Evolutionary conservation across 1,284 basidiomycete species (phyloP), one percentile per base, ranked within the genome.

Genomic region (Lentinula novae-zelandiae): DNA sequence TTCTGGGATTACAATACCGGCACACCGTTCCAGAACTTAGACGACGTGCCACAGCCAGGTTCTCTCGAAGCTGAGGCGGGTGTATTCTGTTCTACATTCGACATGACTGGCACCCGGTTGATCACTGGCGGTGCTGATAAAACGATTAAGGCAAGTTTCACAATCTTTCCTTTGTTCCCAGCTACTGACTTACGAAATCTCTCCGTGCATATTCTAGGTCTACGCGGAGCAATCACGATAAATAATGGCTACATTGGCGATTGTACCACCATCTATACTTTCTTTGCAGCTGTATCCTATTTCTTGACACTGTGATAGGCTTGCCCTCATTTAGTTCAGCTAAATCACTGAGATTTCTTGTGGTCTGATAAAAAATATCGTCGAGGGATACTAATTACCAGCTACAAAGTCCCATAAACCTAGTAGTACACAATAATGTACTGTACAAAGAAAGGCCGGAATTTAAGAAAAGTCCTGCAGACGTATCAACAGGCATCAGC

Each of bases 71-170:
- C 96, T 1, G 96, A 99, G 74, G 88, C 96, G 27, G 90, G 96
- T 66, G 85, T 95, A 3, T 96, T 98, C 80, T 97, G 94, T 72
- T 98, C 95, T 15, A 93, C 95, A 4, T 99, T 98, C 75, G 96
- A 98, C 74, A 82, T 89, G 72, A 98, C 96, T 0, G 97, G 96
- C 2, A 96, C 95, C 38, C 81, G 97, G 52, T 76, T 99, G 63
- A 96, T 98, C 66, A 98, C 95, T 1, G 97, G 96, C 53, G 92
- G 96, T 22, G 96, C 96, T 7, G 96, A 99, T 78, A 99, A 99
- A 83, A 98, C 95, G 8, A 96, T 97, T 79, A 97, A 97, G 83
- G 92, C 90, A 58, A 62, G 71, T 63, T 61, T 56, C 60, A 54
- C 31, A 36, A 50, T 61, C 62, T 52, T 39, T 12, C n/a, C 51